Evolutionary conservation across 176 grass and related monocot genomes (phyloP).

Genomic region (Carex myosuroides): DNA sequence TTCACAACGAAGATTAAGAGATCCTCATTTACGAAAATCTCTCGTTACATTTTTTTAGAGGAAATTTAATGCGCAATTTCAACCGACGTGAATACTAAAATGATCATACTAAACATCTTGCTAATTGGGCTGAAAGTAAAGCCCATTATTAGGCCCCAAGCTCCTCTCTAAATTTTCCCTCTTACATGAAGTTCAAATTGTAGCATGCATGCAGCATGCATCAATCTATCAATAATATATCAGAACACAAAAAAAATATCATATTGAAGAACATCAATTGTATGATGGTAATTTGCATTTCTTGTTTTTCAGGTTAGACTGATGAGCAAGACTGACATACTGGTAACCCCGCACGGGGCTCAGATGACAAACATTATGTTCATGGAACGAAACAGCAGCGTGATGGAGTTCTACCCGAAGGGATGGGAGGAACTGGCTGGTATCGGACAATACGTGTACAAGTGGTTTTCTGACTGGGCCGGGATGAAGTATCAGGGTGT

Average conservation of each 20-base stretch:
- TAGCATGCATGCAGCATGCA: not conserved
- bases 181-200: not conserved
- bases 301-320: slow-evolving; percentile 36
- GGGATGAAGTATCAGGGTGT: slow-evolving; percentile 65
- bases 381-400: slow-evolving; percentile 61
- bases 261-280: not conserved
- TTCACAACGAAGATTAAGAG: no score
- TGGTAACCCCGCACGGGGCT: slow-evolving; percentile 54
- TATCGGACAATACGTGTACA: slow-evolving; percentile 46
- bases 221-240: not conserved
- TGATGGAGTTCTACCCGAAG: slow-evolving; percentile 74
- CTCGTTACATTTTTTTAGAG: not conserved
- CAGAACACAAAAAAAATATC: not conserved
- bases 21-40: not conserved
- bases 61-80: not conserved
- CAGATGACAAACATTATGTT: slow-evolving; percentile 66
- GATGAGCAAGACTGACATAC: slow-evolving; percentile 53
- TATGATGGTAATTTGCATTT: not conserved
- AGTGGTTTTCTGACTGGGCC: slow-evolving; percentile 36
- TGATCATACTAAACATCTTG: not conserved
- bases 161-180: not conserved
- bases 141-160: not conserved
- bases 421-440: slow-evolving; percentile 57
- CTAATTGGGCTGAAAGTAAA: not conserved
- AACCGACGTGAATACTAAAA: no score